Evolutionary conservation across 2,329 filamentous ascomycete genomes (phyloP).

Genomic region (Xylaria sp.): DNA sequence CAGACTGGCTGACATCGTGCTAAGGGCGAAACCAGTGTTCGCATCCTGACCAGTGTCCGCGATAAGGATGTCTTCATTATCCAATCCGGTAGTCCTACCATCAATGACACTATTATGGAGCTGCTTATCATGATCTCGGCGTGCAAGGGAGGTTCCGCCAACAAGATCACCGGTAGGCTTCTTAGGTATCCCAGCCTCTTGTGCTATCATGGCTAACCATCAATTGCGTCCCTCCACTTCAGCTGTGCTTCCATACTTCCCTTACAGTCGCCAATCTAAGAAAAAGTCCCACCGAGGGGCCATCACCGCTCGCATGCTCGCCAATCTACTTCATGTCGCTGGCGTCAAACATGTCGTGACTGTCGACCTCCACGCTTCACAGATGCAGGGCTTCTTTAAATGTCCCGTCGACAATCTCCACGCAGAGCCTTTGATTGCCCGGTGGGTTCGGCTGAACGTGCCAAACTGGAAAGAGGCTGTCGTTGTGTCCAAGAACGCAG

Average conservation of each 20-base stretch:
- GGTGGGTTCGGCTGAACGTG: conserved; percentile 94
- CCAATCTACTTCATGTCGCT: conserved; percentile 91
- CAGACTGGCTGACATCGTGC: conserved; percentile 44
- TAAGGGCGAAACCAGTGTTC: conserved; percentile 76
- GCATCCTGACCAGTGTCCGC: conserved; percentile 80
- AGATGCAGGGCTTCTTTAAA: conserved; percentile 99
- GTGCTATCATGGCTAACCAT: conserved; percentile 28
- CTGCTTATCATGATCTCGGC: conserved; percentile 98
- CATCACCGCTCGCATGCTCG: conserved; percentile 96
- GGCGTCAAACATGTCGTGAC: conserved; percentile 98
- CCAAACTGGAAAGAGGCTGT: conserved; percentile 89
- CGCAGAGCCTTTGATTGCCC: conserved; percentile 92
- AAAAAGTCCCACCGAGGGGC: conserved; percentile 97
- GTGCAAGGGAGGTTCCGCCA: conserved; percentile 96
- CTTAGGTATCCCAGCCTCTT: conserved; percentile 16
- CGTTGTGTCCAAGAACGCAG: conserved; percentile 97
- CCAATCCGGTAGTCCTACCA: conserved; percentile 93
- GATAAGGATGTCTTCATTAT: conserved; percentile 99
- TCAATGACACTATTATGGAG: conserved; percentile 99
- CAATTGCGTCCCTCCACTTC: conserved; percentile 26
- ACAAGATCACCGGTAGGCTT: conserved; percentile 88
- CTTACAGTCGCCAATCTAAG: conserved; percentile 99
- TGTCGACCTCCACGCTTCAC: conserved; percentile 94
- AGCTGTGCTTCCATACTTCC: conserved; percentile 95
- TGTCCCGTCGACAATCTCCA: conserved; percentile 98